Percentiles rank a stretch among this genome's conserved stretches.
These are phyloP conservation scores for Mrakiaceae sp. DNA, from an alignment of 1,284 basidiomycete genomes.

Conservation along the genomic window DNA sequence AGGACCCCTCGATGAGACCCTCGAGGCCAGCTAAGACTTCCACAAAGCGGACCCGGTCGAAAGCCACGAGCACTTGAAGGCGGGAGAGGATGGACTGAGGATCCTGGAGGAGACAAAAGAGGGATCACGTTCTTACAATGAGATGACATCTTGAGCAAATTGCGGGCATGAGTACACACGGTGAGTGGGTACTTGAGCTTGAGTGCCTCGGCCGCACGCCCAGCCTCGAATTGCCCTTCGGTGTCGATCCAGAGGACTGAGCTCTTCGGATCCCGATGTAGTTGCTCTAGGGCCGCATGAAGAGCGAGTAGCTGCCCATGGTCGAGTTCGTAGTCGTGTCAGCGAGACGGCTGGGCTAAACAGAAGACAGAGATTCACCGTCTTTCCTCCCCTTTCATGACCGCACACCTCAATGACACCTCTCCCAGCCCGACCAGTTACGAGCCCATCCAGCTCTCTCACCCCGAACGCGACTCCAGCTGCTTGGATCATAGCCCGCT, in stretches of 20 bases:
- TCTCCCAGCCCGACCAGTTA: not conserved
- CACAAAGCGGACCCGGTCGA: not conserved
- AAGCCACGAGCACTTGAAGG: not conserved
- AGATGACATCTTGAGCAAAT: not conserved
- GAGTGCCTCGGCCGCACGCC: not conserved
- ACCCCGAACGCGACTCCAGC: not conserved
- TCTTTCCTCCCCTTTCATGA: not conserved
- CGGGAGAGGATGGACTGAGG: not conserved
- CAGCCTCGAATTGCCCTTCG: not conserved
- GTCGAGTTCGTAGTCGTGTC: not conserved
- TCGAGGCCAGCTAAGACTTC: not conserved
- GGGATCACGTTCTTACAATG: no score
- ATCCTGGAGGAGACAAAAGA: not conserved
- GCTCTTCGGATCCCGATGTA: not conserved
- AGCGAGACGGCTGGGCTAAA: not conserved
- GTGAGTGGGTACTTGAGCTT: not conserved
- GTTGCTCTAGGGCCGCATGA: not conserved
- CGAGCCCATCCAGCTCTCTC: not conserved
- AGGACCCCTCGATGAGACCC: not conserved
- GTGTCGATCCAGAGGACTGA: slow-evolving; percentile 1
- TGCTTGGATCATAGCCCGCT: no score
- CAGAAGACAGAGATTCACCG: not conserved
- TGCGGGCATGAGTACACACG: not conserved
- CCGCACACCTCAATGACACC: not conserved
- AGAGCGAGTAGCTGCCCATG: not conserved